Percentiles rank a stretch among this genome's conserved stretches.
phyloP scores from a whole-genome alignment of 768 basidiomycete species.

The Clavaria fumosa region DNA sequence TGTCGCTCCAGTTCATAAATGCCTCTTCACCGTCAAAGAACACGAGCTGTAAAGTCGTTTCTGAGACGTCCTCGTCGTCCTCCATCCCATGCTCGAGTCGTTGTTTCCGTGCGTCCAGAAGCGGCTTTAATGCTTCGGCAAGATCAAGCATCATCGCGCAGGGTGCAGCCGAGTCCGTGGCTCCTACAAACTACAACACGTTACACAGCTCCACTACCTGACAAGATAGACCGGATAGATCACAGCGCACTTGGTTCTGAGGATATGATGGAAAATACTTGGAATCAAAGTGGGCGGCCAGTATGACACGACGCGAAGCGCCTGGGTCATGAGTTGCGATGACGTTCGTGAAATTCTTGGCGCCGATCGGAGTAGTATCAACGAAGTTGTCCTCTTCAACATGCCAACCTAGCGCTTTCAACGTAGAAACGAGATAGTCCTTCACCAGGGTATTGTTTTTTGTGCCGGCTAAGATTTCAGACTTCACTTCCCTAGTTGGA shows the following conservation, averaged over 20 bases:
- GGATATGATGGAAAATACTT: conserved; percentile 69
- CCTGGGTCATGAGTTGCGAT: conserved; percentile 90
- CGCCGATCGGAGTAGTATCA: conserved; percentile 67
- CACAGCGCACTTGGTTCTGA: conserved; percentile 45
- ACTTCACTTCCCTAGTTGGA: no score
- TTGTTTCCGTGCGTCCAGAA: conserved; percentile 46
- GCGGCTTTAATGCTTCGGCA: conserved; percentile 64
- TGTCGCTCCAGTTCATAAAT: conserved; percentile 74
- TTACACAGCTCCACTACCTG: neutral
- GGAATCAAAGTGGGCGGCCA: conserved; percentile 92
- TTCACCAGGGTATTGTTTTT: conserved; percentile 70
- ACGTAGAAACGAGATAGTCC: conserved; percentile 59
- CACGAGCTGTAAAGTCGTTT: conserved; percentile 80
- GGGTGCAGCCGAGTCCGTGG: conserved; percentile 92
- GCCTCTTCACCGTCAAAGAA: conserved; percentile 99
- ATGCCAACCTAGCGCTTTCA: conserved; percentile 71
- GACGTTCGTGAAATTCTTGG: conserved; percentile 71
- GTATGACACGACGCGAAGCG: conserved; percentile 62
- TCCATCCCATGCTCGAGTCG: conserved; percentile 39
- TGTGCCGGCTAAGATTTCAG: conserved; percentile 40
- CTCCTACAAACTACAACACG: conserved; percentile 70
- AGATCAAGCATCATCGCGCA: conserved; percentile 91
- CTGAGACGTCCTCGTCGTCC: conserved; percentile 62
- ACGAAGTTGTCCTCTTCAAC: conserved; percentile 75
- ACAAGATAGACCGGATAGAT: neutral